These are phyloP conservation scores for Wickerhamiella qilinensis DNA, from an alignment of 805 yeast species.

Conservation along the genomic window DNA sequence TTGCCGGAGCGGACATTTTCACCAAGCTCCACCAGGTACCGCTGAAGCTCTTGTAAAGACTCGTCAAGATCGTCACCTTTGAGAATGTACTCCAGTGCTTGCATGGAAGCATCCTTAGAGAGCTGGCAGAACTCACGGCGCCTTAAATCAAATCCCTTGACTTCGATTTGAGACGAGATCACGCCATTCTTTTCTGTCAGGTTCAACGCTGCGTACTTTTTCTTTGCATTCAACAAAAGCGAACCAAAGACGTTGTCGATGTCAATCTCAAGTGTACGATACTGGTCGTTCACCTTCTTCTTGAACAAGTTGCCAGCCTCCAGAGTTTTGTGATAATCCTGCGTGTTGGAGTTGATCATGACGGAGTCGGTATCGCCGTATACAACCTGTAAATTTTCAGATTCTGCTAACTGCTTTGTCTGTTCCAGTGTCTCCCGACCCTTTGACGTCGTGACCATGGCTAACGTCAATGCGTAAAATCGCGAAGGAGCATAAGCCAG, in stretches of 20 bases:
- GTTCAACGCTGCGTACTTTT: conserved; percentile 90
- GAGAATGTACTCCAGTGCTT: conserved; percentile 53
- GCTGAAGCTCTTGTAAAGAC: conserved; percentile 56
- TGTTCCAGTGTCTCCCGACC: conserved; percentile 92
- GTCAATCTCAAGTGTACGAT: conserved; percentile 77
- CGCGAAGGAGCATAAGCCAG: conserved; percentile 82
- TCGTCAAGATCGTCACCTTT: conserved; percentile 57
- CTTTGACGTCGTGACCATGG: conserved; percentile 85
- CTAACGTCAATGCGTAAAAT: conserved; percentile 90
- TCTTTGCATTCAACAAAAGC: conserved; percentile 78
- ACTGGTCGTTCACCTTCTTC: conserved; percentile 70
- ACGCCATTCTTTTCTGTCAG: conserved; percentile 39
- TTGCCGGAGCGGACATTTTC: conserved; percentile 41
- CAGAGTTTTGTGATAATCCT: conserved; percentile 53
- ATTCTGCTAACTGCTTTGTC: conserved; percentile 84
- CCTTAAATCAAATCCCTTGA: conserved; percentile 91
- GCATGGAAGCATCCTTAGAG: conserved; percentile 74
- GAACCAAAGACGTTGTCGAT: conserved; percentile 85
- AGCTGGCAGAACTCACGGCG: conserved; percentile 93
- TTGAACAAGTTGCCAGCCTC: conserved; percentile 78
- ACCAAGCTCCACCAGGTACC: conserved; percentile 47
- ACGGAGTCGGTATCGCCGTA: conserved; percentile 99
- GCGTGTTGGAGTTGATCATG: conserved; percentile 85
- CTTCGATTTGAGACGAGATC: conserved; percentile 49
- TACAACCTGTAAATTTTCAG: conserved; percentile 65